phyloP scores from a whole-genome alignment of 2,329 filamentous ascomycete genomes.

The Stemphylium vesicarium region DNA sequence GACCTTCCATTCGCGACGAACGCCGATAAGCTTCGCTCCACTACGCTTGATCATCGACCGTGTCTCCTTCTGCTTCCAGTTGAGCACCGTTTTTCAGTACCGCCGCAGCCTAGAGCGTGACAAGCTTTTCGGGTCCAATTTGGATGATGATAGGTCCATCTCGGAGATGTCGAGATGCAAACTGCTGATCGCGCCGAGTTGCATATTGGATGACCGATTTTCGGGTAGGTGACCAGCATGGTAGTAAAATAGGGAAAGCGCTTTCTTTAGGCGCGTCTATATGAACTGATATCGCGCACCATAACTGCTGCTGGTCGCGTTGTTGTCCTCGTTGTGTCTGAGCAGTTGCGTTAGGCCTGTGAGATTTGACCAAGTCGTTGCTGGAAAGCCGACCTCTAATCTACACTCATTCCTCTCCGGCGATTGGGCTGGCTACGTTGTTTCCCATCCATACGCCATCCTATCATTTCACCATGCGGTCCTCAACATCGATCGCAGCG shows the following conservation, averaged over 20 bases:
- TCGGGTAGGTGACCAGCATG: neutral
- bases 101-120: too few relatives aligned
- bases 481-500: slow-evolving; percentile 26
- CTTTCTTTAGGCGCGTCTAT: neutral
- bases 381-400: too few relatives aligned
- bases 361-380: neutral
- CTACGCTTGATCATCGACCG: neutral
- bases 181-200: neutral
- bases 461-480: slow-evolving; percentile 30
- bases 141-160: neutral
- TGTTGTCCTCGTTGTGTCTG: neutral
- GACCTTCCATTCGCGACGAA: slow-evolving; percentile 4
- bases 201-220: neutral
- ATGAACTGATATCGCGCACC: neutral
- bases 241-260: too few relatives aligned
- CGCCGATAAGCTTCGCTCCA: neutral
- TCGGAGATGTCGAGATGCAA: neutral
- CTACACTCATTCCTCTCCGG: neutral
- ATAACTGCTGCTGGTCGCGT: neutral
- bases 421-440: neutral
- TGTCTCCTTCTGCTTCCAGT: neutral
- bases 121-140: neutral
- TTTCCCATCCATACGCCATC: neutral
- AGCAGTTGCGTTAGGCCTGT: neutral
- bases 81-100: too few relatives aligned